Evolutionary conservation across 148 eudicot species (phyloP), one percentile per base, ranked within the genome.

Genomic region (Rhododendron kiyosumense): DNA sequence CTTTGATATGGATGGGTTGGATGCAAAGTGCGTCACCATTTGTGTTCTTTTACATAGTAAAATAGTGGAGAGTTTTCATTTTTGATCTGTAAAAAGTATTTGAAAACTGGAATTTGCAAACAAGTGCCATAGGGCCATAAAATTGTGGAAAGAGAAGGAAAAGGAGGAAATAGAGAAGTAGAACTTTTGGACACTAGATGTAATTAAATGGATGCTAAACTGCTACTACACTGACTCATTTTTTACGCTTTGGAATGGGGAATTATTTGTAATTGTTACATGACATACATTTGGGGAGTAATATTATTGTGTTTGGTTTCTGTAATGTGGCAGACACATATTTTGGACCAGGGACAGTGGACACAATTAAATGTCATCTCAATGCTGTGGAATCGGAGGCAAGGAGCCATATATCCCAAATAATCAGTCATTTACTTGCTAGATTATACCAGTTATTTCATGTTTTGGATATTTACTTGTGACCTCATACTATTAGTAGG

Each of bases 291-390:
- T 20, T 24, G 24, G 13, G 30, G 13, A 3, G 22, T 83, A 24
- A 71, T 73, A 34, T 57, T 81, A 1, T 36, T 10, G 13, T 57
- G 38, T 73, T 73, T 46, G 10, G 18, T 69, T 77, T 83, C 49
- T 51, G 73, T 79, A 32, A 15, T 89, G 49, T 78, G 83, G 89
- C 93, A 96, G 99, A 93, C 91, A 96, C 95, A 15, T 95, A 82
- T 89, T 96, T 96, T 90, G 98, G 99, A 22, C 89, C 81, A 1
- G 98, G 99, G 49, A 96, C 99, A 2, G 95, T 96, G 54, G 85
- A 90, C 20, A 93, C 86, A 43, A 85, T 96, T 28, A 93, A 90
- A 88, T 96, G 95, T 84, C 97, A 96, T 87, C 79, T 95, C 85
- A 93, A 91, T 89, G 89, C 94, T 48, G 75, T 89, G 86, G 98